Percentiles rank a stretch among this genome's conserved stretches.
Conservation (phyloP, 352 stramenopile species). For the Peronospora tabacina region DNA sequence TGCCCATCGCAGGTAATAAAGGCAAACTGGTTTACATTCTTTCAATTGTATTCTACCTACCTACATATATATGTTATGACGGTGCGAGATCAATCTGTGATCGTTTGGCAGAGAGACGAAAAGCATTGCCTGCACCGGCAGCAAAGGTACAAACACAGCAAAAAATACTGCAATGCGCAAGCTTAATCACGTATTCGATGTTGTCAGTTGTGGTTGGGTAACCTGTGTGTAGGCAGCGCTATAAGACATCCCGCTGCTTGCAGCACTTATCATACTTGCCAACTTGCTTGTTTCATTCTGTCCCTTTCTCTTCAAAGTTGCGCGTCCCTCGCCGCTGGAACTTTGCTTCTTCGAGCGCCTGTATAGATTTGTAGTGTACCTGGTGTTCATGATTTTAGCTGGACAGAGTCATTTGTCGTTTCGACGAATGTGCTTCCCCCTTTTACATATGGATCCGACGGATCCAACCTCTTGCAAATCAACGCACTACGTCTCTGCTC, state of each 20-base stretch:
- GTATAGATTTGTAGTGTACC: constrained; percentile 77
- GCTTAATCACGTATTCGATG: neutral
- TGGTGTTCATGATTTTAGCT: constrained; percentile 76
- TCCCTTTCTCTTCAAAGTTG: constrained; percentile 43
- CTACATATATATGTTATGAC: neutral
- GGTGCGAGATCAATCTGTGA: neutral
- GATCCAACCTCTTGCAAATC: constrained; percentile 74
- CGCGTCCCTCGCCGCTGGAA: constrained; percentile 55
- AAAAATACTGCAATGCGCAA: neutral
- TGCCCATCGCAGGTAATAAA: constrained; percentile 7
- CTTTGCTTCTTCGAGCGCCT: constrained; percentile 60
- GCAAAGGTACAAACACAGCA: neutral
- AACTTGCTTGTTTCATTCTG: constrained; percentile 7
- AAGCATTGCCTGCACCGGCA: neutral
- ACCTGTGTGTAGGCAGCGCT: neutral
- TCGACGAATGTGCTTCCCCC: constrained; percentile 34
- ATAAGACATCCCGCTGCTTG: neutral
- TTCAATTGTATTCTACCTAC: constrained; percentile 6
- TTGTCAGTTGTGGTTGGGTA: neutral
- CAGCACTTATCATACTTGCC: neutral
- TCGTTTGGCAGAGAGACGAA: neutral
- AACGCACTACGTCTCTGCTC: constrained; percentile 51
- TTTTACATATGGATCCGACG: constrained; percentile 56
- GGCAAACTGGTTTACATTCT: constrained; percentile 6
- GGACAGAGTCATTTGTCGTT: constrained; percentile 62